Evolutionary conservation across 2,329 filamentous ascomycete genomes (phyloP).

Genomic region (Fusarium tanahbumbuense): DNA sequence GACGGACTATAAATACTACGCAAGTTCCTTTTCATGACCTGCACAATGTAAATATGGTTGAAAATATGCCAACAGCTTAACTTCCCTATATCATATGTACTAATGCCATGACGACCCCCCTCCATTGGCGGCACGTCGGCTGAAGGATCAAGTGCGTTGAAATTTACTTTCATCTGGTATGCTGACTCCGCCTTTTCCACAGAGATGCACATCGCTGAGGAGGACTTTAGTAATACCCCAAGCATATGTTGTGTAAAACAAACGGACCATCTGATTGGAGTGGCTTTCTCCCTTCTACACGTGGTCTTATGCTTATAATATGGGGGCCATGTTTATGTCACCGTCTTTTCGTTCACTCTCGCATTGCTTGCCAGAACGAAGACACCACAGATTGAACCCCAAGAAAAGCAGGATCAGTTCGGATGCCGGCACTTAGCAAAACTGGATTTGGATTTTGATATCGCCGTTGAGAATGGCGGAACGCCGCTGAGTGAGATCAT

Average conservation of each 20-base stretch:
- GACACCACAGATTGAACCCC: rapidly evolving
- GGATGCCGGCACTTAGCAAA: background rate
- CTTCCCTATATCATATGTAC: background rate
- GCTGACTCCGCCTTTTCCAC: background rate
- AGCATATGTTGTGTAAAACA: background rate
- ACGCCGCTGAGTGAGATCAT: slow-evolving; percentile 28
- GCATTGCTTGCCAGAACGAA: background rate
- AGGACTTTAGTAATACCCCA: background rate
- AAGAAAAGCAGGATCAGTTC: background rate
- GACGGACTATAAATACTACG: background rate
- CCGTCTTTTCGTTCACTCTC: background rate
- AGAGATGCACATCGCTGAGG: background rate
- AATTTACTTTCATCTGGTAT: background rate
- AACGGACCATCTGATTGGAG: background rate
- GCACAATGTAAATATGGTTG: background rate
- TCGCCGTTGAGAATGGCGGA: background rate
- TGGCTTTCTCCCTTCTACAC: background rate
- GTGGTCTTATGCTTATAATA: background rate
- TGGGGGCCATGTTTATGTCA: background rate
- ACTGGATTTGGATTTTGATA: background rate
- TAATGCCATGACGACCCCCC: background rate
- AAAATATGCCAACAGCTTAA: background rate
- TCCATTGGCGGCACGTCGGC: background rate
- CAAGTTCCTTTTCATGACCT: background rate
- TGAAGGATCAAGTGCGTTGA: background rate